These are phyloP conservation scores for Litsea cubeba DNA, from an alignment of 164 flowering plant genomes.

Conservation along the genomic window DNA sequence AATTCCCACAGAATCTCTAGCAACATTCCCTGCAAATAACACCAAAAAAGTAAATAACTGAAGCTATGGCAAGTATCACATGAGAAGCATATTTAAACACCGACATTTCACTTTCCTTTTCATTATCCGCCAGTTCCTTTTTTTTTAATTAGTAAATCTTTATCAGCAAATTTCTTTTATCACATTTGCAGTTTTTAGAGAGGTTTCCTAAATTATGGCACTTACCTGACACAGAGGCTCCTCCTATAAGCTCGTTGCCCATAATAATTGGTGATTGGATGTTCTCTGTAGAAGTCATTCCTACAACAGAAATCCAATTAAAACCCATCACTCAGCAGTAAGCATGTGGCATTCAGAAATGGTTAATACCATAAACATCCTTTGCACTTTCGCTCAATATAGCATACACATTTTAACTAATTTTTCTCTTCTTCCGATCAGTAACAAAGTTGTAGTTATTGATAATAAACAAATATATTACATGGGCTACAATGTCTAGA, in stretches of 20 bases:
- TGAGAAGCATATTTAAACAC: too few species aligned
- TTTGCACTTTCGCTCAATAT: not conserved
- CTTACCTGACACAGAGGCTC: constrained; percentile 39
- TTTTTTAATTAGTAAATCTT: too few species aligned
- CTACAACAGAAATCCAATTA: constrained; percentile 10
- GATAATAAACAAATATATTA: too few species aligned
- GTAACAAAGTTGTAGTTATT: too few species aligned
- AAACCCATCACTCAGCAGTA: not conserved
- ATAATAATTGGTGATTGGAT: constrained; percentile 20
- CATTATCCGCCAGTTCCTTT: too few species aligned
- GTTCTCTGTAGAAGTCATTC: constrained; percentile 8
- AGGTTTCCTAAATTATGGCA: not conserved
- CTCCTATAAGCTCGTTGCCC: constrained; percentile 29
- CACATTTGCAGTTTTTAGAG: too few species aligned
- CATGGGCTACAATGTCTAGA: too few species aligned
- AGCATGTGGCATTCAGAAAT: not conserved
- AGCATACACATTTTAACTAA: too few species aligned
- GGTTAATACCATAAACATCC: not conserved
- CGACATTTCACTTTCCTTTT: too few species aligned
- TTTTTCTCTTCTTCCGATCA: too few species aligned
- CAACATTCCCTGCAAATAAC: constrained; percentile 35
- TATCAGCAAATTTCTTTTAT: too few species aligned
- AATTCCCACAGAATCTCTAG: constrained; percentile 37
- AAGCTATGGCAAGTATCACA: too few species aligned
- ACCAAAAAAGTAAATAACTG: not conserved